phyloP scores from a whole-genome alignment of 2,329 filamentous ascomycete genomes.

The Diplodia seriata region DNA sequence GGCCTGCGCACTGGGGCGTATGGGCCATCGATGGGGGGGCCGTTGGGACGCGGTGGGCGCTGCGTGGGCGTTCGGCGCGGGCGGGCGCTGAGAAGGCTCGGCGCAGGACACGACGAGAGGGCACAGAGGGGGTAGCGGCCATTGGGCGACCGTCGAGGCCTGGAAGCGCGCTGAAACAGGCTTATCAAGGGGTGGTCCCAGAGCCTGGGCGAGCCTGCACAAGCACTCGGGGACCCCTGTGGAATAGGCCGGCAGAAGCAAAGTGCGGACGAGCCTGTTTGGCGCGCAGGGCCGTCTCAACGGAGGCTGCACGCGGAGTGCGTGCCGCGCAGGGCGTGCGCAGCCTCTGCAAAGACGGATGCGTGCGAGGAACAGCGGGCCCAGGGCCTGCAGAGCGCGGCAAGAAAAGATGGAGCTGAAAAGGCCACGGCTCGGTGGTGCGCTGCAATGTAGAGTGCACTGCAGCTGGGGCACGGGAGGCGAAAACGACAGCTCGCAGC shows the following conservation, averaged over 20 bases:
- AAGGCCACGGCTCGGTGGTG: background rate
- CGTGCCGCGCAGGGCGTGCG: background rate
- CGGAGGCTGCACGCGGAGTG: background rate
- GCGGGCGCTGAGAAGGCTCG: constrained; percentile 2
- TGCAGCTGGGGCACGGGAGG: background rate
- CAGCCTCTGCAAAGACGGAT: background rate
- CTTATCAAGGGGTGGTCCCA: background rate
- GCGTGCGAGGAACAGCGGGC: background rate
- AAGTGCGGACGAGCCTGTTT: background rate
- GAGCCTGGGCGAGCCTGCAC: background rate
- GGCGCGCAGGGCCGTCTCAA: background rate
- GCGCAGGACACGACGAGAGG: constrained; percentile 1
- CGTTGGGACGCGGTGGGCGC: background rate
- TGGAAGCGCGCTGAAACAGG: constrained; percentile 5
- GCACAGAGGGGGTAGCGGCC: background rate
- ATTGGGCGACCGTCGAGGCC: background rate
- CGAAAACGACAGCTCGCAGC: constrained; percentile 17
- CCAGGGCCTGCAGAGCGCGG: background rate
- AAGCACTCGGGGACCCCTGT: constrained; percentile 6
- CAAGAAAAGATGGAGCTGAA: background rate
- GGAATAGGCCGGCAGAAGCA: constrained; percentile 12
- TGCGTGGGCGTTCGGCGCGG: background rate
- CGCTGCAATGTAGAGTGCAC: background rate
- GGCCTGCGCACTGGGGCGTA: background rate
- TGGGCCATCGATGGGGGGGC: background rate